Conservation (phyloP, 2,329 filamentous ascomycete genomes). For the Fusarium sp. region DNA sequence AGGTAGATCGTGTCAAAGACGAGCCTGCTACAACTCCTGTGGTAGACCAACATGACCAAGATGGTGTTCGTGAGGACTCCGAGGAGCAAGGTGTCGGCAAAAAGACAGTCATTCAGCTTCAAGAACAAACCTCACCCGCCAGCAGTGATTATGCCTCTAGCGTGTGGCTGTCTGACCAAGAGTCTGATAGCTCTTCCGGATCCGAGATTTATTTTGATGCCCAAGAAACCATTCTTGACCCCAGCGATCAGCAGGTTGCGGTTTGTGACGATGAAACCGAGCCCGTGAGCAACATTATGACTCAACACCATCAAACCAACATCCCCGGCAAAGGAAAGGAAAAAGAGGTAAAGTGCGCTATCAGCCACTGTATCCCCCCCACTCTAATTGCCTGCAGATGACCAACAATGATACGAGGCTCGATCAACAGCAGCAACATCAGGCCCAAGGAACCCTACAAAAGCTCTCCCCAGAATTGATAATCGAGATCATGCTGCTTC, state of each 20-base stretch:
- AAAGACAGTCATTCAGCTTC: not conserved
- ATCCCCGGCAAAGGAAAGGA: not conserved
- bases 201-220: not conserved
- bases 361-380: not conserved
- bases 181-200: not conserved
- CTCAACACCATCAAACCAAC: not conserved
- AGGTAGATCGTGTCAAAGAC: not conserved
- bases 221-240: not conserved
- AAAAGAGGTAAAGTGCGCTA: not conserved
- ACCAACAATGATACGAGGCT: not conserved
- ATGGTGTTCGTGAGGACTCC: not conserved
- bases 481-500: slow-evolving; percentile 2
- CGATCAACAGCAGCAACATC: not conserved
- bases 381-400: not conserved
- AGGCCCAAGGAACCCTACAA: not conserved
- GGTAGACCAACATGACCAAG: not conserved
- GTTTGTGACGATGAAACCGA: not conserved
- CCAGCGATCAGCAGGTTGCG: not conserved
- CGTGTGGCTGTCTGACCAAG: not conserved
- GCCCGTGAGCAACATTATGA: not conserved
- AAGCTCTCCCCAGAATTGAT: not conserved
- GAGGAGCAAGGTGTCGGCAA: not conserved
- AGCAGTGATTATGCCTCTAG: not conserved
- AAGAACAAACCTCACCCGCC: not conserved
- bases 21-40: not conserved